Conservation (phyloP, 2,329 filamentous ascomycete genomes). For the Exophiala bonariae region DNA sequence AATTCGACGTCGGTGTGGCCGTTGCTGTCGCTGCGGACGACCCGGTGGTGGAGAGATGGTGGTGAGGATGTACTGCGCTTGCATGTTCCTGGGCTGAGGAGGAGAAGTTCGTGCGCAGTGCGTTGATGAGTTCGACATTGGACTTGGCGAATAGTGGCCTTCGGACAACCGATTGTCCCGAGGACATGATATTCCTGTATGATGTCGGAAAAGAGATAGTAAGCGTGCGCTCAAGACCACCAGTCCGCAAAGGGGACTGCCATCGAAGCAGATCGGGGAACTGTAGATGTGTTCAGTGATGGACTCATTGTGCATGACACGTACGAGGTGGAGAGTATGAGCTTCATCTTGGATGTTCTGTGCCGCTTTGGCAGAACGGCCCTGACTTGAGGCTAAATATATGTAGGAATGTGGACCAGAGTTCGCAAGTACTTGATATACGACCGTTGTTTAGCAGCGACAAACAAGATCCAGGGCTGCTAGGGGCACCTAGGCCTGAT, state of each 20-base stretch:
- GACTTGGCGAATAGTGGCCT: conserved; percentile 77
- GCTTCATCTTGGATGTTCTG: conserved; percentile 62
- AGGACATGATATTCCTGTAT: conserved; percentile 78
- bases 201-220: conserved; percentile 1
- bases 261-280: neutral
- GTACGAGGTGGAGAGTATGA: conserved; percentile 84
- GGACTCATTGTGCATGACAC: no score
- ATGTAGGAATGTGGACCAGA: no score
- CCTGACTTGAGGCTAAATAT: no score
- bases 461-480: no score
- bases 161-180: conserved; percentile 79
- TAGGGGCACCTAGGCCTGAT: no score
- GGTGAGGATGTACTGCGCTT: conserved; percentile 44
- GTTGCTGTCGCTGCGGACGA: conserved; percentile 33
- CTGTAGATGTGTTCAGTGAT: neutral
- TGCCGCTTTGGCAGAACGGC: no score
- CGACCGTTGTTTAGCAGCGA: no score
- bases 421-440: no score
- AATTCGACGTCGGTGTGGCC: neutral
- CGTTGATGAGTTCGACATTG: conserved; percentile 88
- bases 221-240: conserved; percentile 9
- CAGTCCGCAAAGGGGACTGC: neutral
- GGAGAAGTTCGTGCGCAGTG: conserved; percentile 79
- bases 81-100: conserved; percentile 47
- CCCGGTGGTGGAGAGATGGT: conserved; percentile 46